Evolutionary conservation across 2,329 filamentous ascomycete species (phyloP).

Genomic region (Trichophyton rubrum): DNA sequence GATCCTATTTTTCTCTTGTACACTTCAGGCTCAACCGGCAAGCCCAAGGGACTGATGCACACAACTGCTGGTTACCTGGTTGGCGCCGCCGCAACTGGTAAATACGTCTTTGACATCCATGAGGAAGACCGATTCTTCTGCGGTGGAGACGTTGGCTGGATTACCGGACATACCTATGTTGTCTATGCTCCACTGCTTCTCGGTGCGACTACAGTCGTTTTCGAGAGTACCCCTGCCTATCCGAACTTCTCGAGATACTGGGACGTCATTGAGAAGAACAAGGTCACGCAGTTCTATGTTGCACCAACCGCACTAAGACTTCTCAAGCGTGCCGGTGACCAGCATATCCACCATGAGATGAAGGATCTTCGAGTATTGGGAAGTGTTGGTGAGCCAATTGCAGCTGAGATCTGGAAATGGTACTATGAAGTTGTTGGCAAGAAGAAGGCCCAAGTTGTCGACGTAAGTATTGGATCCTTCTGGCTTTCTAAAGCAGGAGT

Average conservation of each 20-base stretch:
- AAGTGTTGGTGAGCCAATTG: constrained; percentile 94
- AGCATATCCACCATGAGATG: constrained; percentile 85
- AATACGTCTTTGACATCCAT: constrained; percentile 98
- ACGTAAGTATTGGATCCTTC: constrained; percentile 49
- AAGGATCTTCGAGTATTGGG: constrained; percentile 78
- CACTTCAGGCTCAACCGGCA: constrained; percentile 93
- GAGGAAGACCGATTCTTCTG: constrained; percentile 91
- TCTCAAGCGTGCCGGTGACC: constrained; percentile 86
- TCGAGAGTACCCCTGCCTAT: constrained; percentile 94
- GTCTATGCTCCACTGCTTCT: constrained; percentile 91
- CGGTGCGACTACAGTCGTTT: constrained; percentile 88
- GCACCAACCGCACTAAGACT: constrained; percentile 86
- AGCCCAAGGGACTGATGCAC: constrained; percentile 98
- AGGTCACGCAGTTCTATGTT: constrained; percentile 96
- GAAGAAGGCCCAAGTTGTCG: constrained; percentile 83
- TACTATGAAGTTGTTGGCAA: constrained; percentile 93
- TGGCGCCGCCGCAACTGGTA: constrained; percentile 83
- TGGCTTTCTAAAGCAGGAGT: not conserved
- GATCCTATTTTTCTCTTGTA: constrained; percentile 96
- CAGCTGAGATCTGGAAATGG: constrained; percentile 99
- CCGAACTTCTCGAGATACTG: constrained; percentile 97
- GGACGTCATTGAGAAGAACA: constrained; percentile 93
- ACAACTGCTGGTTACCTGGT: constrained; percentile 91
- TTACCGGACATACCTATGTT: constrained; percentile 96
- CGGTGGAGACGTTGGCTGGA: constrained; percentile 96